Base-by-base conservation (phyloP, 768 basidiomycete species). In the Lentinula sp. region DNA sequence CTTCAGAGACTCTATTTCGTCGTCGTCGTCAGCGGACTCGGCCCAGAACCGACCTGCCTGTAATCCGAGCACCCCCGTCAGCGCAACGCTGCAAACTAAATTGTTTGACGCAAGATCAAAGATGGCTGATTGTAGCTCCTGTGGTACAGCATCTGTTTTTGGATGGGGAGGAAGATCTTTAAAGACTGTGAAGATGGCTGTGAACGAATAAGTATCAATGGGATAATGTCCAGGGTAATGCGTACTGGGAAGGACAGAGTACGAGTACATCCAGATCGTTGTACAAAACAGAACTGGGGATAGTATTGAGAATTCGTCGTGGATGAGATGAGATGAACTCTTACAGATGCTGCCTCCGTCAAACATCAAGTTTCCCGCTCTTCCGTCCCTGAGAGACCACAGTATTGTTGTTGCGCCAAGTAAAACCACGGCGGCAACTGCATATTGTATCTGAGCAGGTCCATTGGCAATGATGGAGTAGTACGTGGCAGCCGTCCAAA, bases 1-100 rank as follows among this genome's bases (percentile, higher is more conserved):
- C 18, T 60, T 39, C 16, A 63, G 57, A 28, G 70, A 67, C 61
- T 77, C 74, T 59, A 75, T 72, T 13, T 81, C 81, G 23, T 84
- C 83, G 39, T 83, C 83, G 36, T 74, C 74, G 63, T 91, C 90
- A 15, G 85, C 78, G 35, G 82, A 83, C 69, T 94, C 92, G 3
- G 88, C 90, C 91, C 91, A 94, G 76, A 85, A 88, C 48, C 91
- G 83, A 49, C 88, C 89, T 0, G 91, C 90, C 74, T 94, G 92
- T 28, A 94, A 80, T 8, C 86, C 83, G 37, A 94, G 76, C 32
- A 94, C 88, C n/a, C 92, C 92, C 0, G 92, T 94, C 59, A 94
- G 81, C 0, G 90, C 90, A 51, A 94, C 92, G 69, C 89, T 90
- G 77, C 90, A 93, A 61, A 93, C 83, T 68, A 94, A 87, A 69